Conservation (phyloP, 83 land plant genomes). For the Picea engelmannii region DNA sequence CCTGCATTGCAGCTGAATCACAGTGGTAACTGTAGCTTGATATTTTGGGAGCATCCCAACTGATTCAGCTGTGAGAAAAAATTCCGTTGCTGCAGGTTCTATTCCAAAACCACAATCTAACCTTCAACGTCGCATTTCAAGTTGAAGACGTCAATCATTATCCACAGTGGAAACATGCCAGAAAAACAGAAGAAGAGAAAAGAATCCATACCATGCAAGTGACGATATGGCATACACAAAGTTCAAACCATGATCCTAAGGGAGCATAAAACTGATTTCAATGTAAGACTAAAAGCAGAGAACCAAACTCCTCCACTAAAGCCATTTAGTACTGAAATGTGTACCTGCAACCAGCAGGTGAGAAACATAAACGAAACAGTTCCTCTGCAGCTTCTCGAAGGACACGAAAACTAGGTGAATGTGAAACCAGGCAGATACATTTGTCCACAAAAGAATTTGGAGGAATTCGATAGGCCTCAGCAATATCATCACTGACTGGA, state of each 20-base stretch:
- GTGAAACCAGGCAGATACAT: constrained; percentile 96
- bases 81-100: neutral
- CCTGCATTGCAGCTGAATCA: neutral
- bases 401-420: constrained; percentile 75
- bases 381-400: constrained; percentile 83
- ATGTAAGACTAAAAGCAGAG: neutral
- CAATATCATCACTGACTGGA: constrained; percentile 94
- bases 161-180: neutral
- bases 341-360: constrained; percentile 83
- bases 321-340: neutral
- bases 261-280: neutral
- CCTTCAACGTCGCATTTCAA: neutral
- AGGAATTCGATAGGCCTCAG: constrained; percentile 87
- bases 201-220: neutral
- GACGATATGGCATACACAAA: neutral
- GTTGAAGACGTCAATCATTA: neutral
- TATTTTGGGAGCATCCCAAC: neutral
- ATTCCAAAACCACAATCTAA: neutral
- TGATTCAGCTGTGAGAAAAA: neutral
- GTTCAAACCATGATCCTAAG: too few relatives aligned
- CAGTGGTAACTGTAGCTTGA: neutral
- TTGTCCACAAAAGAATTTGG: constrained; percentile 93
- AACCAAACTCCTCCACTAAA: neutral
- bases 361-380: constrained; percentile 84
- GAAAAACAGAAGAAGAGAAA: neutral